Percentiles rank a stretch among this genome's conserved stretches.
These are phyloP conservation scores for Kernera saxatilis DNA, from an alignment of 345 rosid genomes.

Conservation along the genomic window DNA sequence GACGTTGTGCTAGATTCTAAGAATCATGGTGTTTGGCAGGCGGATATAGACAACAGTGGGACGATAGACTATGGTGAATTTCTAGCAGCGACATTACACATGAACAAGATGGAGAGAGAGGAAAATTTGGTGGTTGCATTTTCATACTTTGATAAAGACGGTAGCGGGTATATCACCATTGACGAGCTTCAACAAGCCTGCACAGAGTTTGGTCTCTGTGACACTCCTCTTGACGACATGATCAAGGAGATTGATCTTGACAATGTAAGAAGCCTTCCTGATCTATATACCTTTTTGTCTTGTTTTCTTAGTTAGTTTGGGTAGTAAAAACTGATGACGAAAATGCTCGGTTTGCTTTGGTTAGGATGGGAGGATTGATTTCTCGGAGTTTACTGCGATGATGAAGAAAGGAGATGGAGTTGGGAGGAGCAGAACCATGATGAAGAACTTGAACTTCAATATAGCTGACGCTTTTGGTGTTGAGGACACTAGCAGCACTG, in stretches of 20 bases:
- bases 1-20: not conserved
- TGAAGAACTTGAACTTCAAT: constrained; percentile 61
- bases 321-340: not conserved
- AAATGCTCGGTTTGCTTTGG: not conserved
- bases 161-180: constrained; percentile 82
- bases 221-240: constrained; percentile 70
- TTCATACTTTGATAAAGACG: constrained; percentile 85
- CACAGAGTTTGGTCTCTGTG: constrained; percentile 87
- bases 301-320: constrained; percentile 8
- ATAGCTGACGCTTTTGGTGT: constrained; percentile 69
- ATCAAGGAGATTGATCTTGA: constrained; percentile 87
- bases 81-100: constrained; percentile 88
- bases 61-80: constrained; percentile 91
- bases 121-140: constrained; percentile 86
- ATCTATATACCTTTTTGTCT: not conserved
- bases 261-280: constrained; percentile 53
- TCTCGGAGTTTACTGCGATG: constrained; percentile 80
- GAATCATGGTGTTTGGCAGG: constrained; percentile 41
- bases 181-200: constrained; percentile 96
- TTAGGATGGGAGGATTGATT: constrained; percentile 89
- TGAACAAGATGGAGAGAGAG: constrained; percentile 88
- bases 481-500: constrained; percentile 9
- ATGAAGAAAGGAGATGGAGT: constrained; percentile 69
- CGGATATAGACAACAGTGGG: constrained; percentile 90
- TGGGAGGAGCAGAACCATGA: constrained; percentile 75